Evolutionary conservation across 345 rosid species (phyloP), one percentile per base, ranked within the genome.

Genomic region (Salix koriyanagi): DNA sequence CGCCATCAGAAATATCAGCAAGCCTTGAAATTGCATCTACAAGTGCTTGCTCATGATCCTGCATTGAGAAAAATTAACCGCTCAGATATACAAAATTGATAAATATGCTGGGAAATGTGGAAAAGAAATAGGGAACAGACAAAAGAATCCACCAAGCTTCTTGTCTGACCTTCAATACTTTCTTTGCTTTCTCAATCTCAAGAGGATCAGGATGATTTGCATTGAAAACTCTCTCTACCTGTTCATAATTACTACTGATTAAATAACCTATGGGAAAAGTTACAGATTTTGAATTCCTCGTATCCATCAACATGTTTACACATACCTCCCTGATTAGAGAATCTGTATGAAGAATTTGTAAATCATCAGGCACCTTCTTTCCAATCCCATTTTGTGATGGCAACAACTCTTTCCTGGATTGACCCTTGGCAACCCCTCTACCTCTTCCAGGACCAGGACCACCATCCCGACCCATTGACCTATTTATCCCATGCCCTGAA

Each of bases 31-130:
- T 88, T 69, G 97, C 98, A 70, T 83, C 93, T 67, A 87, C 67
- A 68, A 93, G 94, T 3, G 96, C 86, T 81, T 86, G 88, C 70
- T 93, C 97, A 77, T 93, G 97, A 74, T 91, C 97, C 97, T 93
- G 79, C 62, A 85, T 77, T 26, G 13, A 71, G 52, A 78, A 73
- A 34, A 73, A 72, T 61, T 58, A 58, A 58, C 14, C 11, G 50
- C 28, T 61, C 54, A 71, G 18, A 67, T 46, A 62, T 19, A n/a
- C 65, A 70, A 37, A 21, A 32, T 72, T 66, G 66, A 58, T 39
- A 67, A 19, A 64, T 61, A 50, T n/a, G 14, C 5, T n/a, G 74
- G 42, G 48, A 32, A 65, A 75, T 48, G 14, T 26, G 21, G 34
- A 21, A 60, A 60, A 68, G 23, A 46, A 64, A 61, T 30, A 18